Conservation (phyloP, 345 rosid species). For the Corchorus capsularis region DNA sequence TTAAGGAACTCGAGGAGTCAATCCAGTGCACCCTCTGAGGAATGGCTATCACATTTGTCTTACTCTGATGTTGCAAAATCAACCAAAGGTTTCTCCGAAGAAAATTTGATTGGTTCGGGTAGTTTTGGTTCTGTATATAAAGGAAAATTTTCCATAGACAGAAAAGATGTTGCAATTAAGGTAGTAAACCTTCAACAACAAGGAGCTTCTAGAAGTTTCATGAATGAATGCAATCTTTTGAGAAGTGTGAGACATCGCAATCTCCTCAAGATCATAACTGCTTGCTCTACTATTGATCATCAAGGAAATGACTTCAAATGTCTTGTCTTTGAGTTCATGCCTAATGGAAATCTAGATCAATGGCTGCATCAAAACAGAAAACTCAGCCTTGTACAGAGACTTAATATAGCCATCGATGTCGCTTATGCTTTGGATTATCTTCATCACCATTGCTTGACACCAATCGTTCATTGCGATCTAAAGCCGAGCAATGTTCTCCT, state of each 20-base stretch:
- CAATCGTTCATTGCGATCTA: conserved; percentile 16
- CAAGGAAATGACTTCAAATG: conserved; percentile 10
- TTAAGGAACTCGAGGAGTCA: not conserved
- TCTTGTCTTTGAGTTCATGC: conserved; percentile 24
- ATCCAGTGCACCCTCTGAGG: not conserved
- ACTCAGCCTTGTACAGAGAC: conserved; percentile 7
- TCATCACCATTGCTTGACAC: not conserved
- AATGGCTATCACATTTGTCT: not conserved
- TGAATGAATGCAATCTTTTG: conserved; percentile 19
- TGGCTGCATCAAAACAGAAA: conserved; percentile 1
- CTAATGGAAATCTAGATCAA: conserved; percentile 18
- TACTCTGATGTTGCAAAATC: not conserved
- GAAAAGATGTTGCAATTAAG: conserved; percentile 22
- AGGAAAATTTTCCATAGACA: not conserved
- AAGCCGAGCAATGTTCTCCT: conserved; percentile 37
- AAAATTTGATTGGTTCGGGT: conserved; percentile 21
- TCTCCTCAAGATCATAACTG: conserved; percentile 26
- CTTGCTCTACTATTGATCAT: conserved; percentile 15
- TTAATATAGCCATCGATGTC: conserved; percentile 18
- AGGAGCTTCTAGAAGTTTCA: conserved; percentile 22
- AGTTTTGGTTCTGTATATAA: conserved; percentile 18
- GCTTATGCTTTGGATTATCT: conserved; percentile 17
- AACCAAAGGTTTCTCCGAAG: conserved; percentile 11
- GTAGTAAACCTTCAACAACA: conserved; percentile 9
- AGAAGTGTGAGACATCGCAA: conserved; percentile 24